Percentiles rank a stretch among this genome's conserved stretches.
Evolutionary conservation across 2,329 filamentous ascomycete species (phyloP).

Genomic region (Cercospora brassicicola): DNA sequence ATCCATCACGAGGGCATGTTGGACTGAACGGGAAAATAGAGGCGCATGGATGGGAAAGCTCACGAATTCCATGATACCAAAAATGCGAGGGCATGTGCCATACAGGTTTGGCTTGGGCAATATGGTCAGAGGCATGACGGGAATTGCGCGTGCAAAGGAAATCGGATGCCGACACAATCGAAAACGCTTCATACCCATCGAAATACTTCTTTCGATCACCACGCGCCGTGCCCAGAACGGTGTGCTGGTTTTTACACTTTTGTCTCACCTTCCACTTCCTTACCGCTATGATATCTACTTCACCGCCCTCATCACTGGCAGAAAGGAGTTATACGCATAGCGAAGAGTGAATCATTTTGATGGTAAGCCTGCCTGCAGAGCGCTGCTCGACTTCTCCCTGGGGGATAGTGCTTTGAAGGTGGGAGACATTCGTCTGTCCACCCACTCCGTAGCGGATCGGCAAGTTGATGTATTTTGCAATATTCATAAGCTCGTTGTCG

Average conservation of each 20-base stretch:
- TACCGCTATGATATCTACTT: slow-evolving; percentile 85
- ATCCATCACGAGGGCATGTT: slow-evolving; percentile 7
- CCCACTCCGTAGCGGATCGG: not conserved
- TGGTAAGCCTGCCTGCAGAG: slow-evolving; percentile 78
- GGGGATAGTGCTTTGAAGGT: slow-evolving; percentile 78
- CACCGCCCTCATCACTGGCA: slow-evolving; percentile 70
- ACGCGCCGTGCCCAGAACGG: slow-evolving; percentile 13
- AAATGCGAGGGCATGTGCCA: slow-evolving; percentile 3
- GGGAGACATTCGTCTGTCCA: slow-evolving; percentile 60
- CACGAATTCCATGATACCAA: slow-evolving; percentile 12
- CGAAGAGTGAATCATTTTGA: slow-evolving; percentile 68
- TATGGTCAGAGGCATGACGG: slow-evolving; percentile 8
- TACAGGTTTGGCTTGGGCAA: slow-evolving; percentile 2
- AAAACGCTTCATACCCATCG: slow-evolving; percentile 16
- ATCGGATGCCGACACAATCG: slow-evolving; percentile 15
- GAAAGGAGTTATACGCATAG: slow-evolving; percentile 87
- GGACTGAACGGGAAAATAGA: slow-evolving; percentile 15
- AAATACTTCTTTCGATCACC: slow-evolving; percentile 6
- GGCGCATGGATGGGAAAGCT: slow-evolving; percentile 6
- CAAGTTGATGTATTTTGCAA: slow-evolving; percentile 27
- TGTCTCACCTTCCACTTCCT: not conserved
- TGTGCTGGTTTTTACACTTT: slow-evolving; percentile 12
- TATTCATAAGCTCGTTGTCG: not conserved
- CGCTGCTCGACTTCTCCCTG: slow-evolving; percentile 63
- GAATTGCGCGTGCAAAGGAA: slow-evolving; percentile 7